A percentile compares a stretch with the other conserved stretches of the same genome.
phyloP scores from a whole-genome alignment of 768 basidiomycete species.

The Scleroderma citrinum region DNA sequence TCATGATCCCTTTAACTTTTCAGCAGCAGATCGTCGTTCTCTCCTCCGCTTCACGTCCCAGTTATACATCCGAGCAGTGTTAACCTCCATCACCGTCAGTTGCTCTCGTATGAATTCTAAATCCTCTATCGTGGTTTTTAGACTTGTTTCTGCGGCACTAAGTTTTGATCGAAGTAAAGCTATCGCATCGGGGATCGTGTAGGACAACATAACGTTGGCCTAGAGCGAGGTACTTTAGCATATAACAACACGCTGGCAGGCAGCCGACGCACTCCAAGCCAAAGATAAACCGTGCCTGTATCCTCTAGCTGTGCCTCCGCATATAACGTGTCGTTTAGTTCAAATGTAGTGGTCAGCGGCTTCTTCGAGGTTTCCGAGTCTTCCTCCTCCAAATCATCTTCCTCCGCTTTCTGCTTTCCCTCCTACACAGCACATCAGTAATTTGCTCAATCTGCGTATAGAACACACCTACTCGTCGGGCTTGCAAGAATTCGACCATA shows the following conservation, averaged over 20 bases:
- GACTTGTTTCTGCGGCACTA: constrained; percentile 54
- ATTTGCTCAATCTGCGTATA: neutral
- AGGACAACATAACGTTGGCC: constrained; percentile 98
- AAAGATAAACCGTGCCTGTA: constrained; percentile 85
- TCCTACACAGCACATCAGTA: constrained; percentile 36
- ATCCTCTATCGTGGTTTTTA: constrained; percentile 75
- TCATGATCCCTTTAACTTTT: neutral
- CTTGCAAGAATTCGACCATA: constrained; percentile 81
- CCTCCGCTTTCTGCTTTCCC: constrained; percentile 43
- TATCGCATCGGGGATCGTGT: constrained; percentile 76
- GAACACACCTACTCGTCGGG: constrained; percentile 50
- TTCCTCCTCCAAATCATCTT: constrained; percentile 47
- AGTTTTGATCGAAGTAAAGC: constrained; percentile 72
- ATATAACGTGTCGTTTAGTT: constrained; percentile 92
- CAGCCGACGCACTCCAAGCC: constrained; percentile 76
- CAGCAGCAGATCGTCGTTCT: constrained; percentile 40
- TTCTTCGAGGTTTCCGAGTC: constrained; percentile 32
- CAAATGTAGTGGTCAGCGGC: constrained; percentile 80
- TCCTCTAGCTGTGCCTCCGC: constrained; percentile 87
- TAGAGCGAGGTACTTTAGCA: constrained; percentile 30
- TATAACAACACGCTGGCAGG: neutral
- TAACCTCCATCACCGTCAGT: constrained; percentile 93
- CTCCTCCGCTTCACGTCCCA: constrained; percentile 87
- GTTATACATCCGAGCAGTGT: constrained; percentile 93
- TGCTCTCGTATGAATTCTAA: constrained; percentile 92